Conservation (phyloP, 2,329 filamentous ascomycete species). For the Endocalyx cinctus region DNA sequence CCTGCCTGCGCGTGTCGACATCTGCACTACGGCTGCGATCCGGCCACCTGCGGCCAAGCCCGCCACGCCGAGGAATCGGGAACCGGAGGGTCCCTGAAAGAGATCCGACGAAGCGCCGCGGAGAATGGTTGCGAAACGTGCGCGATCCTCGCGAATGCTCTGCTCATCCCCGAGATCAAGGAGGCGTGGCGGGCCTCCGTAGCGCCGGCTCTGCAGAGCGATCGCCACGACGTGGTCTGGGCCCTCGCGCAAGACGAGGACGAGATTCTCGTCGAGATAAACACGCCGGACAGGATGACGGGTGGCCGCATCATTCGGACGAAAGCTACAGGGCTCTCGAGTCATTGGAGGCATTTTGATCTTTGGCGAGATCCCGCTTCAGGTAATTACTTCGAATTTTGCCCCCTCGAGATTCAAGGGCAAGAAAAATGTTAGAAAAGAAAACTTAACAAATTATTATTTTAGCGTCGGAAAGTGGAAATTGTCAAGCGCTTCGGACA, state of each 20-base stretch:
- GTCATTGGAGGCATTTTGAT: conserved; percentile 9
- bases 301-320: conserved; percentile 5
- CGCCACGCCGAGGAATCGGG: too few species aligned
- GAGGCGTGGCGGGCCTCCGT: conserved; percentile 4
- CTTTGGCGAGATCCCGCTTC: conserved; percentile 3
- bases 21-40: too few species aligned
- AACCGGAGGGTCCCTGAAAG: too few species aligned
- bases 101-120: too few species aligned
- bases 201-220: neutral
- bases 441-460: too few species aligned
- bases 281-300: neutral
- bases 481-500: too few species aligned
- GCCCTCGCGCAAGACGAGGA: conserved; percentile 4
- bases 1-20: too few species aligned
- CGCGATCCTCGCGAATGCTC: conserved; percentile 1
- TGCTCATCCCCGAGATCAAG: conserved; percentile 2
- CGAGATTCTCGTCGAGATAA: conserved; percentile 2
- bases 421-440: too few species aligned
- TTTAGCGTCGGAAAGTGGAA: too few species aligned
- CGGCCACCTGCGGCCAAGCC: too few species aligned
- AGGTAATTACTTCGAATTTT: neutral
- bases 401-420: too few species aligned
- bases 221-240: neutral
- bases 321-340: conserved; percentile 1
- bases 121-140: conserved; percentile 4